Evolutionary conservation across 1,139 yeast species (phyloP).

Genomic region (Suhomyces maxii): DNA sequence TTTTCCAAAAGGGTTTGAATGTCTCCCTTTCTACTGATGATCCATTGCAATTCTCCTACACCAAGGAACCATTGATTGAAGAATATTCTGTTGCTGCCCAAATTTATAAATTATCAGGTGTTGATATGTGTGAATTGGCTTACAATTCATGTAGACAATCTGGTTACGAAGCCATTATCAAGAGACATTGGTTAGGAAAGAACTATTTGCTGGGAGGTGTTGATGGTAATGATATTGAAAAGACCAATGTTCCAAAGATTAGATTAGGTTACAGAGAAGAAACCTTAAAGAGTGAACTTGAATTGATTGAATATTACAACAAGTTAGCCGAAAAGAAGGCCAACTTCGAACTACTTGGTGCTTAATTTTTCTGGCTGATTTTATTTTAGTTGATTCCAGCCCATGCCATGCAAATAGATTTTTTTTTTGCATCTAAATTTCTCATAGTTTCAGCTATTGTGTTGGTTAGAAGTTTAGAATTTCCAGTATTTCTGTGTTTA

Average conservation of each 20-base stretch:
- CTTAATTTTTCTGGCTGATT: too few relatives aligned
- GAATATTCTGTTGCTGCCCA: conserved; percentile 98
- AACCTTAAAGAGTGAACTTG: conserved; percentile 74
- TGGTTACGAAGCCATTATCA: conserved; percentile 85
- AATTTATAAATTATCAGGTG: conserved; percentile 88
- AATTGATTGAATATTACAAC: conserved; percentile 64
- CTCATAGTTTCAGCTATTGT: too few relatives aligned
- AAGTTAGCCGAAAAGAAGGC: conserved; percentile 3
- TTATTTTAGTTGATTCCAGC: too few relatives aligned
- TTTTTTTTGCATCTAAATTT: too few relatives aligned
- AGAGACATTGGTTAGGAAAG: conserved; percentile 90
- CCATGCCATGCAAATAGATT: too few relatives aligned
- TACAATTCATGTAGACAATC: conserved; percentile 80
- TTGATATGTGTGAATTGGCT: conserved; percentile 97
- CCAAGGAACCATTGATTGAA: conserved; percentile 96
- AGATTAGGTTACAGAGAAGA: conserved; percentile 81
- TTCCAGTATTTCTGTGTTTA: too few relatives aligned
- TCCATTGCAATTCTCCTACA: conserved; percentile 85
- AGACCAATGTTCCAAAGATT: conserved; percentile 91
- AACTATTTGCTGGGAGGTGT: conserved; percentile 62
- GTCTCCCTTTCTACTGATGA: conserved; percentile 82
- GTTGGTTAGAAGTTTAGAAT: too few relatives aligned
- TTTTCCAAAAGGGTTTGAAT: conserved; percentile 89
- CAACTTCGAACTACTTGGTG: too few relatives aligned
- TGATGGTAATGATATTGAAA: conserved; percentile 83